phyloP scores from a whole-genome alignment of 768 basidiomycete species.

The Panaeolus papilionaceus region DNA sequence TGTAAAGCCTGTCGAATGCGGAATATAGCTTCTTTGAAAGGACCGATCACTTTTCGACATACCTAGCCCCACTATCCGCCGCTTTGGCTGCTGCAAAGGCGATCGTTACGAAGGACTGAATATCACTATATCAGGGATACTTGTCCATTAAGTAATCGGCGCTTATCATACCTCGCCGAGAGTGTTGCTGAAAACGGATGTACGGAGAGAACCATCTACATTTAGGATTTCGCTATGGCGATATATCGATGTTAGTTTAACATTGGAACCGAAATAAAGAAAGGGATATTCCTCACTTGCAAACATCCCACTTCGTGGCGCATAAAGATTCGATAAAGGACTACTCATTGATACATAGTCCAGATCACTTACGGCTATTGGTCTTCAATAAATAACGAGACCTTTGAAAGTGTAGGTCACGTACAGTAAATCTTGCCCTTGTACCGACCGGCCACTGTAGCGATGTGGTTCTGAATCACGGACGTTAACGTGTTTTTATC shows the following conservation, averaged over 20 bases:
- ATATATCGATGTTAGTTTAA: slow-evolving; percentile 24
- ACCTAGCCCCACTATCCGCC: too few species aligned
- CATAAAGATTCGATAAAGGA: not conserved
- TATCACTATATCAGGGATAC: too few species aligned
- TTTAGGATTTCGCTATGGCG: slow-evolving; percentile 47
- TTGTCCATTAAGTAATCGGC: too few species aligned
- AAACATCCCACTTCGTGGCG: slow-evolving; percentile 38
- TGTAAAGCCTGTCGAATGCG: too few species aligned
- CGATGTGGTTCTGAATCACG: slow-evolving; percentile 47
- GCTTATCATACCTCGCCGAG: slow-evolving; percentile 34
- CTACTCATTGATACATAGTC: too few species aligned
- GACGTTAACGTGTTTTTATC: slow-evolving; percentile 39
- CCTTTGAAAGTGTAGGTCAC: not conserved
- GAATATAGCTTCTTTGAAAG: too few species aligned
- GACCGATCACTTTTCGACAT: too few species aligned
- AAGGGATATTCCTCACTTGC: slow-evolving; percentile 33
- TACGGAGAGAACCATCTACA: slow-evolving; percentile 48
- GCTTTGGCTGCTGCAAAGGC: slow-evolving; percentile 45
- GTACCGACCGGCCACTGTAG: slow-evolving; percentile 46
- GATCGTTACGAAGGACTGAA: slow-evolving; percentile 44
- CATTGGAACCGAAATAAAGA: not conserved
- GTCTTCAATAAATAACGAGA: not conserved
- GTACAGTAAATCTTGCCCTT: slow-evolving; percentile 45
- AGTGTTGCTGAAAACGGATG: slow-evolving; percentile 47
- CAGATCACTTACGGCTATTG: slow-evolving; percentile 23